Conservation (phyloP, 176 grass and related monocot species). For the Stipa capillata region DNA sequence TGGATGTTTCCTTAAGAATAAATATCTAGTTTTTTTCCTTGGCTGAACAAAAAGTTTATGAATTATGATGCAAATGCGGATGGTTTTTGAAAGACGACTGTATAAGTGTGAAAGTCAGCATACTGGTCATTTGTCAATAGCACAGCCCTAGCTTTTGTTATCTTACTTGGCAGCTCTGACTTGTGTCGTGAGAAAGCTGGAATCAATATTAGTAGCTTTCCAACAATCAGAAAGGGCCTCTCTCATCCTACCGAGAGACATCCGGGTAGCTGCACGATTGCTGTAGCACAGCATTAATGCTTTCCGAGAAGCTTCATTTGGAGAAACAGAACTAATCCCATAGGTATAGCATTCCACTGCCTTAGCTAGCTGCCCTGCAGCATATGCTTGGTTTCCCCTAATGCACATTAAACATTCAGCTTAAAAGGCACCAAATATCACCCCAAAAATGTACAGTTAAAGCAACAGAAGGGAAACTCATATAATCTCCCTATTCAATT, state of each 20-base stretch:
- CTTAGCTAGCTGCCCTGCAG: slow-evolving; percentile 52
- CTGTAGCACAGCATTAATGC: slow-evolving; percentile 85
- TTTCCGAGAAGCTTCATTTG: slow-evolving; percentile 34
- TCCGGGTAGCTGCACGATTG: slow-evolving; percentile 84
- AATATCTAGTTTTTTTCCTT: neutral
- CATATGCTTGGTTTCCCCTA: slow-evolving; percentile 83
- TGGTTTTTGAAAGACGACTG: neutral
- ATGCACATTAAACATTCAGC: slow-evolving; percentile 19
- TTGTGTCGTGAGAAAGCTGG: slow-evolving; percentile 70
- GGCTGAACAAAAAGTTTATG: neutral
- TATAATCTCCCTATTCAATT: neutral
- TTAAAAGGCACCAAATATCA: slow-evolving; percentile 9
- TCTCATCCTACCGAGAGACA: slow-evolving; percentile 89
- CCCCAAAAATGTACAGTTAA: slow-evolving; percentile 10
- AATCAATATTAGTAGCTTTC: slow-evolving; percentile 61
- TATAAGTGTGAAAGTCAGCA: neutral
- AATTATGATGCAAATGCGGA: neutral
- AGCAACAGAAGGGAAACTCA: neutral
- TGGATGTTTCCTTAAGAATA: neutral
- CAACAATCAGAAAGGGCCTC: slow-evolving; percentile 71
- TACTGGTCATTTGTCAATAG: neutral
- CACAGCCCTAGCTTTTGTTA: neutral
- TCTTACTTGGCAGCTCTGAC: slow-evolving; percentile 84
- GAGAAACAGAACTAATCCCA: slow-evolving; percentile 67
- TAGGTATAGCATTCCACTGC: slow-evolving; percentile 79